Evolutionary conservation across 2,329 filamentous ascomycete species (phyloP).

Genomic region (Exophiala sp.): DNA sequence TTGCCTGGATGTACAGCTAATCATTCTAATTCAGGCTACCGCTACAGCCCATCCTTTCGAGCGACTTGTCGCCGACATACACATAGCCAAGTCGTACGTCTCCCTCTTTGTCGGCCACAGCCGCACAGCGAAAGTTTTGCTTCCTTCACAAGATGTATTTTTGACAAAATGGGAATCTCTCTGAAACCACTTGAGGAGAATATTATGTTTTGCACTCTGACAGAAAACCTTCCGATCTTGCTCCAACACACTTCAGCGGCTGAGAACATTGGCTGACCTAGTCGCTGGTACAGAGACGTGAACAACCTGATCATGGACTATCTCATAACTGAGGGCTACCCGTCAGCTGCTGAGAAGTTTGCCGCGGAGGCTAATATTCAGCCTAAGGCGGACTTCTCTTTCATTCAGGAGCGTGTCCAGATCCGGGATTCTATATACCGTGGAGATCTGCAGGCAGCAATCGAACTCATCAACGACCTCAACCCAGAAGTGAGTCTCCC

Average conservation of each 20-base stretch:
- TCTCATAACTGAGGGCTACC: conserved; percentile 90
- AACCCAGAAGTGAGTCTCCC: conserved; percentile 72
- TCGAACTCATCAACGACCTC: conserved; percentile 79
- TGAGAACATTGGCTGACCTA: conserved; percentile 8
- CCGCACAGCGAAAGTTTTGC: conserved; percentile 27
- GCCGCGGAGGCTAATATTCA: conserved; percentile 86
- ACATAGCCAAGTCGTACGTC: conserved; percentile 82
- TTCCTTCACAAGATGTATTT: conserved; percentile 66
- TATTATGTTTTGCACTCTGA: conserved; percentile 72
- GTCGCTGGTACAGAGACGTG: conserved; percentile 64
- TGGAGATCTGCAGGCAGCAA: conserved; percentile 78
- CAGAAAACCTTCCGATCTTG: conserved; percentile 20
- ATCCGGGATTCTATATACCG: conserved; percentile 80
- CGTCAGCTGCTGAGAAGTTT: conserved; percentile 85
- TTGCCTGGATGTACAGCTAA: neutral
- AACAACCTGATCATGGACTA: conserved; percentile 96
- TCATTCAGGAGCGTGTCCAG: conserved; percentile 70
- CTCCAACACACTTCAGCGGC: neutral
- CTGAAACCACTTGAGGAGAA: conserved; percentile 90
- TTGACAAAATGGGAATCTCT: conserved; percentile 99
- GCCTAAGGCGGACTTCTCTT: conserved; percentile 63
- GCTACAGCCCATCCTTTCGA: conserved; percentile 56
- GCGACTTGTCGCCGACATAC: conserved; percentile 72
- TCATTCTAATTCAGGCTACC: conserved; percentile 14
- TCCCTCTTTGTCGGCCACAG: neutral